A percentile compares a stretch with the other conserved stretches of the same genome.
phyloP scores from a whole-genome alignment of 1,139 yeast genomes.

The Candida sp. region DNA sequence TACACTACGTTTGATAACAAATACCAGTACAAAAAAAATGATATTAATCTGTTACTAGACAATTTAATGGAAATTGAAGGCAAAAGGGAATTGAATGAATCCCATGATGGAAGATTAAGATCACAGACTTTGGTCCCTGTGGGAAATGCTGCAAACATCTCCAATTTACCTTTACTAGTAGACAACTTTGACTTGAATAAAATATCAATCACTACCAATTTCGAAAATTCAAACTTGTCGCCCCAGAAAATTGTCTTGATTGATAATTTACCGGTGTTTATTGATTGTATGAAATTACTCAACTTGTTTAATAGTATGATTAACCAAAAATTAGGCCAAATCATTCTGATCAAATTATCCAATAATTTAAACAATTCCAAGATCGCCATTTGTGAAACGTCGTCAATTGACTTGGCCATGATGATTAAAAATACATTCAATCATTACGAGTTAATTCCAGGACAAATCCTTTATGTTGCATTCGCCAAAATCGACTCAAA shows the following conservation, averaged over 20 bases:
- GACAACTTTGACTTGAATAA: slow-evolving; percentile 55
- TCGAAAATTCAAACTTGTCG: slow-evolving; percentile 65
- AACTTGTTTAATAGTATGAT: slow-evolving; percentile 22
- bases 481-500: slow-evolving; percentile 52
- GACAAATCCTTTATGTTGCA: slow-evolving; percentile 60
- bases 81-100: background rate
- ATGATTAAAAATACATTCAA: slow-evolving; percentile 72
- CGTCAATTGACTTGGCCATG: slow-evolving; percentile 70
- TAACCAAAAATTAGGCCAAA: slow-evolving; percentile 24
- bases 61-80: slow-evolving; percentile 19
- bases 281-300: slow-evolving; percentile 30
- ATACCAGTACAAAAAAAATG: slow-evolving; percentile 16
- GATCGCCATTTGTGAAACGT: slow-evolving; percentile 72
- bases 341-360: slow-evolving; percentile 52
- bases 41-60: slow-evolving; percentile 29
- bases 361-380: slow-evolving; percentile 31
- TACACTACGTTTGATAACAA: slow-evolving; percentile 42
- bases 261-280: slow-evolving; percentile 64
- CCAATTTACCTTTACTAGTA: slow-evolving; percentile 30
- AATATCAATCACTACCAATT: slow-evolving; percentile 50
- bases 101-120: background rate
- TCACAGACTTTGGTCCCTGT: background rate
- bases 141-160: too few relatives aligned
- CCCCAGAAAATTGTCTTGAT: slow-evolving; percentile 77
- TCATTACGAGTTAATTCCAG: slow-evolving; percentile 80